Conservation (phyloP, 768 basidiomycete genomes). For the Coprinopsis strossmayeri region DNA sequence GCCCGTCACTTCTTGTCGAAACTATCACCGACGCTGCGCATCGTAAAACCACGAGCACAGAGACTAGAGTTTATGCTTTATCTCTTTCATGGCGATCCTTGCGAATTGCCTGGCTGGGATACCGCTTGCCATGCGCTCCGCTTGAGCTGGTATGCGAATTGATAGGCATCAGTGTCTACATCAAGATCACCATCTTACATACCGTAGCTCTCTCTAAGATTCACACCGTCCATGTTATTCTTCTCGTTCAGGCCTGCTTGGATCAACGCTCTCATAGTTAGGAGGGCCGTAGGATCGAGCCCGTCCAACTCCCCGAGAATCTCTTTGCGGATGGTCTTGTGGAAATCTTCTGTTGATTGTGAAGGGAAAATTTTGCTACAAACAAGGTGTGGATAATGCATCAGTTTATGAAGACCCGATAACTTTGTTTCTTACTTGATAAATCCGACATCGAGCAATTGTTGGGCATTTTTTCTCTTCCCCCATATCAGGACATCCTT, state of each 20-base stretch:
- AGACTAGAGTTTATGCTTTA: conserved; percentile 54
- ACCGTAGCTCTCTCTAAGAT: conserved; percentile 64
- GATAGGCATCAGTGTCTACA: neutral
- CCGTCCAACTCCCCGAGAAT: conserved; percentile 50
- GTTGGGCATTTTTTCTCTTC: conserved; percentile 54
- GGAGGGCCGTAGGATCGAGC: conserved; percentile 49
- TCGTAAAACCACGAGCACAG: too few relatives aligned
- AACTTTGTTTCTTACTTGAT: conserved; percentile 43
- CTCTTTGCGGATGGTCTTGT: conserved; percentile 40
- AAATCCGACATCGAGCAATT: conserved; percentile 55
- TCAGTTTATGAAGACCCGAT: too few relatives aligned
- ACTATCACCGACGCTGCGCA: too few relatives aligned
- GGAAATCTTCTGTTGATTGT: conserved; percentile 46
- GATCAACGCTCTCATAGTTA: conserved; percentile 48
- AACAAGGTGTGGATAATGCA: too few relatives aligned
- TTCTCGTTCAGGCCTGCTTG: conserved; percentile 51
- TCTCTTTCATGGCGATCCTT: conserved; percentile 55
- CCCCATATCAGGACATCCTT: conserved; percentile 70
- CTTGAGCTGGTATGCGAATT: conserved; percentile 41
- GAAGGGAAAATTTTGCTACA: conserved; percentile 55
- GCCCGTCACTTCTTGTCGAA: too few relatives aligned
- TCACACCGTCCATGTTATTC: conserved; percentile 57
- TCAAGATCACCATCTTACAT: neutral
- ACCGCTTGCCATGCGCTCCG: conserved; percentile 56
- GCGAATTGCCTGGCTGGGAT: conserved; percentile 47